Conservation (phyloP, 2,329 filamentous ascomycete genomes). For the Fusarium algeriense region DNA sequence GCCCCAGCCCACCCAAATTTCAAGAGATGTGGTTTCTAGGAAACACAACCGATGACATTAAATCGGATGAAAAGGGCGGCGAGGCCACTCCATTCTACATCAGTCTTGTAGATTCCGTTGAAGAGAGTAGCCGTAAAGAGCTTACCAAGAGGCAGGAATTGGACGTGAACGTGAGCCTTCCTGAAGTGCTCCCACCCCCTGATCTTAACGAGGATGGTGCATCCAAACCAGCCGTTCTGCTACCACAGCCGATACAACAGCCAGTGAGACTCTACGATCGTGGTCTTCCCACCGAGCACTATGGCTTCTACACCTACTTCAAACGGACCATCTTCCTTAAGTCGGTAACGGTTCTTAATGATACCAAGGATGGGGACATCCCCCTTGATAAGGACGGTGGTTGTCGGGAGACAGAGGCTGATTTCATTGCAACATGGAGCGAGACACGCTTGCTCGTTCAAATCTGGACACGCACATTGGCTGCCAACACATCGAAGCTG, state of each 20-base stretch:
- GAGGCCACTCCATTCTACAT: constrained; percentile 93
- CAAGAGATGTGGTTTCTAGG: constrained; percentile 85
- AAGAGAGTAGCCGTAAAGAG: constrained; percentile 49
- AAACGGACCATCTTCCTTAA: constrained; percentile 87
- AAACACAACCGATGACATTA: constrained; percentile 83
- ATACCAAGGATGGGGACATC: constrained; percentile 56
- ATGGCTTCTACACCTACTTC: constrained; percentile 94
- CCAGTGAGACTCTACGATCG: constrained; percentile 89
- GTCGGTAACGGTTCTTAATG: constrained; percentile 63
- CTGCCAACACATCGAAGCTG: constrained; percentile 58
- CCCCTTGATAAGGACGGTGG: constrained; percentile 68
- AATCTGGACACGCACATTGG: constrained; percentile 70
- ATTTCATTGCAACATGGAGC: constrained; percentile 68
- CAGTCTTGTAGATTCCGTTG: constrained; percentile 70
- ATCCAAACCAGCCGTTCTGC: constrained; percentile 76
- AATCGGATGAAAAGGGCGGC: constrained; percentile 76
- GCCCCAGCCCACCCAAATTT: constrained; percentile 69
- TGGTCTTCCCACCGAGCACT: constrained; percentile 84
- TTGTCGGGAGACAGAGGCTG: constrained; percentile 64
- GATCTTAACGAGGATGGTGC: constrained; percentile 75
- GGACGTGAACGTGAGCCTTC: constrained; percentile 45
- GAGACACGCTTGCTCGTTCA: constrained; percentile 73
- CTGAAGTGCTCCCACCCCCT: constrained; percentile 71
- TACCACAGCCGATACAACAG: constrained; percentile 78
- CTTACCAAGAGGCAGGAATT: constrained; percentile 42